Conservation (phyloP, 2,329 filamentous ascomycete species). For the Cercospora sp. region DNA sequence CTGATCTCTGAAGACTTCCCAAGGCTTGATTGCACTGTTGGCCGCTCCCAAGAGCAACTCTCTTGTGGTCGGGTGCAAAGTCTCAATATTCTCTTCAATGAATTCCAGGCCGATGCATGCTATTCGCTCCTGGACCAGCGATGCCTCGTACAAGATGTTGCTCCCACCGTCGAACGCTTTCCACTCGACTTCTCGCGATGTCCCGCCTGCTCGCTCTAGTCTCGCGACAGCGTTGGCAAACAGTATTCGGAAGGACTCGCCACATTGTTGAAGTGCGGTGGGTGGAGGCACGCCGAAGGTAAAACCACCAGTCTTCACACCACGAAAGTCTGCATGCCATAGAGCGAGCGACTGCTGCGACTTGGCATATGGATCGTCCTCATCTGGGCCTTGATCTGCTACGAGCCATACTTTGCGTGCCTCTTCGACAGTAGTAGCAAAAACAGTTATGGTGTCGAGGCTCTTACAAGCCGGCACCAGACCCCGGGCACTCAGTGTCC, state of each 20-base stretch:
- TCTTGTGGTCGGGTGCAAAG: conserved; percentile 53
- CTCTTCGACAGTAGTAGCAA: conserved; percentile 52
- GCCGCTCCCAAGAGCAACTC: conserved; percentile 47
- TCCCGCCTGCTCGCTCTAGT: conserved; percentile 46
- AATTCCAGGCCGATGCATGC: conserved; percentile 46
- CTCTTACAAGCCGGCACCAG: conserved; percentile 58
- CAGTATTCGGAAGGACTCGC: conserved; percentile 42
- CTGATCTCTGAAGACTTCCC: conserved; percentile 53
- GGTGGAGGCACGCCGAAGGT: conserved; percentile 52
- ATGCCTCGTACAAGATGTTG: conserved; percentile 57
- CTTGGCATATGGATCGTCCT: conserved; percentile 55
- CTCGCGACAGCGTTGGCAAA: conserved; percentile 48
- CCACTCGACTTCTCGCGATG: conserved; percentile 50
- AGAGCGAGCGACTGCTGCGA: conserved; percentile 37
- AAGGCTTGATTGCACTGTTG: conserved; percentile 43
- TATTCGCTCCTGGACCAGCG: conserved; percentile 59
- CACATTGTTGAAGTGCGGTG: conserved; percentile 47
- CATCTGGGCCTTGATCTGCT: conserved; percentile 50
- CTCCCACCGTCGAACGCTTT: conserved; percentile 54
- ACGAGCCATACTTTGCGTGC: conserved; percentile 53
- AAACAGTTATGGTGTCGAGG: conserved; percentile 59
- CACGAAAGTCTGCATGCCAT: conserved; percentile 38
- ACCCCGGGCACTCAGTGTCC: conserved; percentile 52
- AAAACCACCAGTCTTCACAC: conserved; percentile 44
- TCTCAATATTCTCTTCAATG: conserved; percentile 40